These are phyloP conservation scores for Lodderomyces beijingensis DNA, from an alignment of 1,139 yeast species.

Conservation along the genomic window DNA sequence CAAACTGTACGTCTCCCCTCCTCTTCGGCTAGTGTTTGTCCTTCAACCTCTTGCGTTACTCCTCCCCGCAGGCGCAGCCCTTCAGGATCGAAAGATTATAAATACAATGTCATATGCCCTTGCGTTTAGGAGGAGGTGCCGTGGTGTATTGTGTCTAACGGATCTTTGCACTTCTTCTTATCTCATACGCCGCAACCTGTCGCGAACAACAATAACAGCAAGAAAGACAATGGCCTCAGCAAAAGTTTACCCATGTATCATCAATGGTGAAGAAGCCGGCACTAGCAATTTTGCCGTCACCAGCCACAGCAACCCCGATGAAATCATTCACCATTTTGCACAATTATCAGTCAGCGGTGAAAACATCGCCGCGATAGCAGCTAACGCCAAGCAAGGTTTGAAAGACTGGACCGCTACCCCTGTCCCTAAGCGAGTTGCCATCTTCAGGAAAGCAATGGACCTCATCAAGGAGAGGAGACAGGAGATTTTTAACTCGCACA, in stretches of 20 bases:
- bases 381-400: constrained; percentile 23
- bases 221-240: no score
- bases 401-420: constrained; percentile 21
- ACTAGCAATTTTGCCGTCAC: constrained; percentile 13
- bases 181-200: no score
- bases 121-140: no score
- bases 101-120: no score
- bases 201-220: no score
- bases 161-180: no score
- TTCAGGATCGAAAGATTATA: no score
- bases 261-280: constrained; percentile 21
- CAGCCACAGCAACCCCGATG: constrained; percentile 9
- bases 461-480: constrained; percentile 14
- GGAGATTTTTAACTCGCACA: constrained; percentile 22
- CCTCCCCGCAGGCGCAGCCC: no score
- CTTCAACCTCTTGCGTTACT: no score
- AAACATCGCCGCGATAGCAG: constrained; percentile 5
- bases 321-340: constrained; percentile 13
- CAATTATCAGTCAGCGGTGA: constrained; percentile 9
- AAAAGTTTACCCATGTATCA: constrained; percentile 20
- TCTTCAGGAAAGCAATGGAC: constrained; percentile 18
- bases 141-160: no score
- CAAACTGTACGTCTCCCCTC: no score
- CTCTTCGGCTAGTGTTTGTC: no score
- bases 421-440: constrained; percentile 15